These are phyloP conservation scores for Amanita inopinata DNA, from an alignment of 768 basidiomycete genomes.

Conservation along the genomic window DNA sequence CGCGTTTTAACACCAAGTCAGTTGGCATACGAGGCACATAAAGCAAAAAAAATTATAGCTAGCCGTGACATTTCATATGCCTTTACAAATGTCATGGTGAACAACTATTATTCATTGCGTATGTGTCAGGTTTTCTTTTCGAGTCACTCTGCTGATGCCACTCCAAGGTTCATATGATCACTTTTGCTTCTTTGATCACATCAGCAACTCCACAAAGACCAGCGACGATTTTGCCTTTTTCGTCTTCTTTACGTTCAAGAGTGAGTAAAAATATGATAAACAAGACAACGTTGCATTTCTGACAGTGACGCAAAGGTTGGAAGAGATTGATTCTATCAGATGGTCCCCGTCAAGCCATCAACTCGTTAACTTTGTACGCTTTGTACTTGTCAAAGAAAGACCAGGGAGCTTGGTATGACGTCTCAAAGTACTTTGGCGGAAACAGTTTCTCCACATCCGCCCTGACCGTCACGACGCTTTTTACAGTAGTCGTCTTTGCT, in stretches of 20 bases:
- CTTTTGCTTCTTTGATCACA: slow-evolving; percentile 97
- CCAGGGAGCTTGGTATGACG: slow-evolving; percentile 50
- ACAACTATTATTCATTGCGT: slow-evolving; percentile 95
- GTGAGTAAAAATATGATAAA: slow-evolving; percentile 31
- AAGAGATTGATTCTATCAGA: slow-evolving; percentile 65
- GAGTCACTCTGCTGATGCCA: slow-evolving; percentile 9
- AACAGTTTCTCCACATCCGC: slow-evolving; percentile 73
- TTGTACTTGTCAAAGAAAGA: slow-evolving; percentile 34
- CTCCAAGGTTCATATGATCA: slow-evolving; percentile 83
- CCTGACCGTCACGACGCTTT: slow-evolving; percentile 80
- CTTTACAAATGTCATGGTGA: slow-evolving; percentile 96
- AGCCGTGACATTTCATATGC: slow-evolving; percentile 97
- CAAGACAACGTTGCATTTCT: not conserved
- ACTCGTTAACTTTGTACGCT: slow-evolving; percentile 92
- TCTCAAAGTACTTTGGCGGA: slow-evolving; percentile 71
- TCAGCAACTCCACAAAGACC: slow-evolving; percentile 89
- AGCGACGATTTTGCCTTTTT: slow-evolving; percentile 99
- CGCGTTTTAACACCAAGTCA: slow-evolving; percentile 19
- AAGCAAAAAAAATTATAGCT: slow-evolving; percentile 87
- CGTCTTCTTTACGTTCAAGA: slow-evolving; percentile 99
- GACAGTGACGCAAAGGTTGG: slow-evolving; percentile 23
- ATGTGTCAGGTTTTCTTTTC: slow-evolving; percentile 21
- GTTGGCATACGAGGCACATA: slow-evolving; percentile 89
- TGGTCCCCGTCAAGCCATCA: slow-evolving; percentile 95
- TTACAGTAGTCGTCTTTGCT: slow-evolving; percentile 82